Percentiles rank a stretch among this genome's conserved stretches.
Evolutionary conservation across 163 green algal genomes (phyloP).

Genomic region (Chlorella variabilis): DNA sequence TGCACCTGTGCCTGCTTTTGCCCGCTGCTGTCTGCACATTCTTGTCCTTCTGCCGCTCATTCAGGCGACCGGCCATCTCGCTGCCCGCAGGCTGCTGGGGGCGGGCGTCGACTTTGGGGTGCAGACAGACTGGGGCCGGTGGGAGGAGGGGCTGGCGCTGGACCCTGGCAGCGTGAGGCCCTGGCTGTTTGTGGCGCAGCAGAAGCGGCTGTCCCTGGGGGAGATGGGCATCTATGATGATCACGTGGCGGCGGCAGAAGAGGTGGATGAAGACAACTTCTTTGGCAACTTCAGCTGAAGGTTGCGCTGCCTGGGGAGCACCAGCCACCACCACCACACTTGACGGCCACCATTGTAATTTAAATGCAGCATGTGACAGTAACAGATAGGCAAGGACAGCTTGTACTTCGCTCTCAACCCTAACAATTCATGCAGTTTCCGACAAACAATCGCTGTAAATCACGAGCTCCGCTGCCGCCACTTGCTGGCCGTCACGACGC

Average conservation of each 20-base stretch:
- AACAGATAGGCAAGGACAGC: no score
- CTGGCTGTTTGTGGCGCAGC: conserved; percentile 70
- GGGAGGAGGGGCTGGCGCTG: background rate
- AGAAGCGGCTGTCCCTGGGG: conserved; percentile 50
- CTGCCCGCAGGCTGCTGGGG: conserved; percentile 12
- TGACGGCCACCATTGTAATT: no score
- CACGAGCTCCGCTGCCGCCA: background rate
- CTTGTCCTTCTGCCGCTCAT: no score
- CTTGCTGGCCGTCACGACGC: background rate
- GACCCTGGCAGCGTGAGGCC: background rate
- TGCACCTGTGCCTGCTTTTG: background rate
- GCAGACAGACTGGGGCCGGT: conserved; percentile 19
- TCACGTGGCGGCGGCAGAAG: conserved; percentile 64
- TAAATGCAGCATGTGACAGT: no score
- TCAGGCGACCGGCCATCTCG: no score
- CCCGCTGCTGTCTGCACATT: no score
- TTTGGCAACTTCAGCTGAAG: conserved; percentile 8
- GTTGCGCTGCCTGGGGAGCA: no score
- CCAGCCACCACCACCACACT: no score
- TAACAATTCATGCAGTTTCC: no score
- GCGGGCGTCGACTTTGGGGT: conserved; percentile 15
- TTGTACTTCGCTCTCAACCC: no score
- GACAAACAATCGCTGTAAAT: no score
- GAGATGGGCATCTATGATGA: conserved; percentile 72
- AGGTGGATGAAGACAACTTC: conserved; percentile 63